phyloP scores from a whole-genome alignment of 1,139 yeast species.

The Entelexis paramagnoliae region DNA sequence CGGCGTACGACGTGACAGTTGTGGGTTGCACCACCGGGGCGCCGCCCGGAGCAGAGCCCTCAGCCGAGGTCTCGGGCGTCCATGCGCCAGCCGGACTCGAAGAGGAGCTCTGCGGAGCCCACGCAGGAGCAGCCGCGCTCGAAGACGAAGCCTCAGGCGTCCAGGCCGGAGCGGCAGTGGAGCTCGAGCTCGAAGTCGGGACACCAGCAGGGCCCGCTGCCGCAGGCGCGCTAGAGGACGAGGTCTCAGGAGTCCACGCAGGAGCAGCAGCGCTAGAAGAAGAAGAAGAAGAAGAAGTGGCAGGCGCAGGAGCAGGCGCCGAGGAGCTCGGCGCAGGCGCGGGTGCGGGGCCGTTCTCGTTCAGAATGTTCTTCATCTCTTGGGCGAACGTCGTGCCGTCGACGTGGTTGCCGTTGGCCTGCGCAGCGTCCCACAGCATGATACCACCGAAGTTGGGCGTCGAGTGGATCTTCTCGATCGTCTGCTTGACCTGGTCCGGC shows the following conservation, averaged over 20 bases:
- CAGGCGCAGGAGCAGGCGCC: conserved; percentile 13
- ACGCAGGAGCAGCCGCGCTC: neutral
- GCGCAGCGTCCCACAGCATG: conserved; percentile 87
- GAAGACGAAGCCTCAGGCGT: no score
- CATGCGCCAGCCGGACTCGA: no score
- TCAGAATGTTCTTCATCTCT: conserved; percentile 13
- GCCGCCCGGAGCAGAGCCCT: neutral
- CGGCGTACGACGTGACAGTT: neutral
- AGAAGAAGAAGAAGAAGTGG: neutral
- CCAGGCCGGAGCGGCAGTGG: no score
- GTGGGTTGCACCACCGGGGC: neutral
- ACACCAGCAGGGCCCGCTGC: neutral
- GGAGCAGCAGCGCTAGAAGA: conserved; percentile 14
- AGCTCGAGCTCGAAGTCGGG: neutral
- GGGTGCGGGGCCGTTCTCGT: conserved; percentile 14
- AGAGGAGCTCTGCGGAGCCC: neutral
- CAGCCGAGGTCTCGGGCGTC: neutral
- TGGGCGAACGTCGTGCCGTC: conserved; percentile 19
- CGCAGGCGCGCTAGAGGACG: neutral
- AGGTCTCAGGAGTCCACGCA: neutral
- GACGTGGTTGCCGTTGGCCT: conserved; percentile 46
- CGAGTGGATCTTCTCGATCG: neutral
- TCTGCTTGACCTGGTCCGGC: conserved; percentile 26
- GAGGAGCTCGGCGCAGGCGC: conserved; percentile 14
- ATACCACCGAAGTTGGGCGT: conserved; percentile 63